These are phyloP conservation scores for Cynanchum wilfordii DNA, from an alignment of 257 asterid genomes.

Conservation along the genomic window DNA sequence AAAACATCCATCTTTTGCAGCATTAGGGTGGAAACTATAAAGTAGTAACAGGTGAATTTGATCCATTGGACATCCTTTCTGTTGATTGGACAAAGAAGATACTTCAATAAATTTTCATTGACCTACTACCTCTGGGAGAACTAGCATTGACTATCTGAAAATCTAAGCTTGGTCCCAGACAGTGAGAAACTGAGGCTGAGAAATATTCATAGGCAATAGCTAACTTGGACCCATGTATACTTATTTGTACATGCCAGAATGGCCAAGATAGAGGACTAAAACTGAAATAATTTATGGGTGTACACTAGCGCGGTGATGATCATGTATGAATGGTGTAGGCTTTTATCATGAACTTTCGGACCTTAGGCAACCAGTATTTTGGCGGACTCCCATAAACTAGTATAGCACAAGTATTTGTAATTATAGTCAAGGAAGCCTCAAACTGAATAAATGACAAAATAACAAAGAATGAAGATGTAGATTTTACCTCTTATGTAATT, in stretches of 20 bases:
- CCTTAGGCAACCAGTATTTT: background rate
- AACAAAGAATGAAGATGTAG: constrained; percentile 29
- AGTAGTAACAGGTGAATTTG: background rate
- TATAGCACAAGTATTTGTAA: background rate
- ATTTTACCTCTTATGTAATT: constrained; percentile 82
- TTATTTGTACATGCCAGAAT: background rate
- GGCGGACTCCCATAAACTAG: background rate
- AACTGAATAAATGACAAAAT: constrained; percentile 22
- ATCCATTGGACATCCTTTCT: background rate
- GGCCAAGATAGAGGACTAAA: background rate
- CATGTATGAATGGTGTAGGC: background rate
- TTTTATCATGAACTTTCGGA: background rate
- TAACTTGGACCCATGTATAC: background rate
- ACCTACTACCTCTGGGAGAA: background rate
- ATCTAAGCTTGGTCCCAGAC: background rate
- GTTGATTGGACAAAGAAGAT: background rate
- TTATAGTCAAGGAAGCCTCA: constrained; percentile 6
- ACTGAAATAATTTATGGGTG: background rate
- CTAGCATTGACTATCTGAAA: background rate
- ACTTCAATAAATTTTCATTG: background rate
- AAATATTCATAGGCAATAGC: background rate
- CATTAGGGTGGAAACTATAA: background rate
- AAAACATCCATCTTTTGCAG: background rate
- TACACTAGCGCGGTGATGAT: background rate
- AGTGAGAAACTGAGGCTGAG: background rate